Evolutionary conservation across 139 green algal genomes (phyloP).

Genomic region (Monoraphidium neglectum): DNA sequence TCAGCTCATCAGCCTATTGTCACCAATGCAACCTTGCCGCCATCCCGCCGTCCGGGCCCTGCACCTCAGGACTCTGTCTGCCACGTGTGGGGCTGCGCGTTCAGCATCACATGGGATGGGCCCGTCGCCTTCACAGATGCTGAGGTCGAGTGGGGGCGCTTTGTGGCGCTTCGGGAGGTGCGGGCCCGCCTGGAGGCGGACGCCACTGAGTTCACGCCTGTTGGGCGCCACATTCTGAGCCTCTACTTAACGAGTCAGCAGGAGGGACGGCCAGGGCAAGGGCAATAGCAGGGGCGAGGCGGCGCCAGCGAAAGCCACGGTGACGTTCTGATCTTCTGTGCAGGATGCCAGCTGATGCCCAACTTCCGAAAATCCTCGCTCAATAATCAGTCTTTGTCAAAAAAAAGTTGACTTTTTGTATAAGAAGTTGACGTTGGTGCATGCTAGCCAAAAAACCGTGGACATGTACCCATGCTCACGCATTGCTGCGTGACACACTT

Average conservation of each 20-base stretch:
- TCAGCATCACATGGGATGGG: constrained; percentile 24
- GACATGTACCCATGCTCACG: too few species aligned
- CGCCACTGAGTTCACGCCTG: constrained; percentile 30
- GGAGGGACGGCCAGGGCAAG: constrained; percentile 2
- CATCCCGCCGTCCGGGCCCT: too few species aligned
- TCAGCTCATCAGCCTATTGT: too few species aligned
- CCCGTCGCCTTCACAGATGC: constrained; percentile 20
- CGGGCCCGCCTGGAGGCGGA: constrained; percentile 18
- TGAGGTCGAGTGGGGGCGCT: constrained; percentile 45
- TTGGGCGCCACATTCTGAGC: constrained; percentile 34
- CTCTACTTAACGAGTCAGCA: constrained; percentile 13
- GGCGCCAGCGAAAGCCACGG: neutral
- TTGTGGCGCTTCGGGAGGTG: constrained; percentile 30
- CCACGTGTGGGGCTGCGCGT: constrained; percentile 40
- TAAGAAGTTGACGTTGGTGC: too few species aligned
- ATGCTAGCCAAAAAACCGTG: too few species aligned
- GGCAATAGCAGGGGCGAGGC: neutral
- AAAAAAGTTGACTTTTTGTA: too few species aligned
- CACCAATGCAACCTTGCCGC: too few species aligned
- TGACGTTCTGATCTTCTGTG: neutral
- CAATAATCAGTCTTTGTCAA: too few species aligned
- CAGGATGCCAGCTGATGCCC: too few species aligned
- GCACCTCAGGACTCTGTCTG: too few species aligned
- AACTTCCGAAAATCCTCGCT: too few species aligned
- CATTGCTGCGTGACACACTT: too few species aligned